Conservation (phyloP, 2,329 filamentous ascomycete genomes). For the Escovopsis sp. region DNA sequence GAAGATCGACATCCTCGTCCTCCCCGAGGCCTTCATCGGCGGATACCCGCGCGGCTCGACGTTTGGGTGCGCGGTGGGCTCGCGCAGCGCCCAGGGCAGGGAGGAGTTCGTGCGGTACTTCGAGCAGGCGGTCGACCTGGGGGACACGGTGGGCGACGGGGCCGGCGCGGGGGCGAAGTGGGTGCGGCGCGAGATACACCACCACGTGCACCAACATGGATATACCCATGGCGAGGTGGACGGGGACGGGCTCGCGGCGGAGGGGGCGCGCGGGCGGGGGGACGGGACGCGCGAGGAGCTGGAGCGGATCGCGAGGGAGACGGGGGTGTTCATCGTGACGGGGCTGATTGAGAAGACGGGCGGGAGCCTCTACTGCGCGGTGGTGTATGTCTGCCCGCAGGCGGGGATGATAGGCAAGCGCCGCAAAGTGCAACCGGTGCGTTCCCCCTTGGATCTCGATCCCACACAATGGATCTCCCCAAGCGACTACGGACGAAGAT, state of each 20-base stretch:
- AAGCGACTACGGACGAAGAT: too few species aligned
- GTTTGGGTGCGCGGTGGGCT: slow-evolving; percentile 64
- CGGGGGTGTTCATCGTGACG: slow-evolving; percentile 67
- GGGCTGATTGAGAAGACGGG: slow-evolving; percentile 68
- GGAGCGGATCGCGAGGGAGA: slow-evolving; percentile 59
- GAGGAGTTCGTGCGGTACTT: slow-evolving; percentile 78
- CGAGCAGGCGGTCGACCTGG: slow-evolving; percentile 63
- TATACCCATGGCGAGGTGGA: too few species aligned
- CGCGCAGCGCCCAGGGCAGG: slow-evolving; percentile 50
- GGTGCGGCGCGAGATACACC: slow-evolving; percentile 42
- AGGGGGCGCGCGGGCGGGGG: slow-evolving; percentile 16
- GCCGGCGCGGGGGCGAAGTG: slow-evolving; percentile 59
- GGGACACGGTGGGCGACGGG: slow-evolving; percentile 48
- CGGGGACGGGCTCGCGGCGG: not conserved
- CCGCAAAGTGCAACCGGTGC: slow-evolving; percentile 77
- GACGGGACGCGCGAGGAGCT: slow-evolving; percentile 61
- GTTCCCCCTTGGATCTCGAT: slow-evolving; percentile 16
- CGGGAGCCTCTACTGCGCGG: slow-evolving; percentile 72
- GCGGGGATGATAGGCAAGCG: slow-evolving; percentile 67
- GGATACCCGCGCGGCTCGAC: slow-evolving; percentile 73
- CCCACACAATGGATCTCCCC: too few species aligned
- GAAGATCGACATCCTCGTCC: slow-evolving; percentile 55
- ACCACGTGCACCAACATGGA: slow-evolving; percentile 2
- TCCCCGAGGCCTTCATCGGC: slow-evolving; percentile 84
- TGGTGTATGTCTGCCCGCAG: slow-evolving; percentile 65